Evolutionary conservation across 345 rosid species (phyloP).

Genomic region (Gossypioides kirkii): DNA sequence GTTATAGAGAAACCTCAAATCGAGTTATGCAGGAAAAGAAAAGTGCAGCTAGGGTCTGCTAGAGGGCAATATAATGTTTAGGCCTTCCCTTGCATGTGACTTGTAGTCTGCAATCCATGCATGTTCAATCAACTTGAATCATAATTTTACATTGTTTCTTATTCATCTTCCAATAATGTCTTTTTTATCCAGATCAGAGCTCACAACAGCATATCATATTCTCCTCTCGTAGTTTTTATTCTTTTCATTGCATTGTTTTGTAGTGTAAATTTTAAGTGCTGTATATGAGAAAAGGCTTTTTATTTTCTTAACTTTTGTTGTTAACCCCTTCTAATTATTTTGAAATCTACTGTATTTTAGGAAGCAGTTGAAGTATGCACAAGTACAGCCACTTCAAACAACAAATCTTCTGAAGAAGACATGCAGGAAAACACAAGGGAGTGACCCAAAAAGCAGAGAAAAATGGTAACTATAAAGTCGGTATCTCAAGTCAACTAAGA

Average conservation of each 20-base stretch:
- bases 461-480: not conserved
- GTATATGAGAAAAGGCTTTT: not conserved
- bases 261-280: not conserved
- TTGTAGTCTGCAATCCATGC: too few relatives aligned
- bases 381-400: conserved; percentile 14
- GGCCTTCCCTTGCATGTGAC: too few relatives aligned
- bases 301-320: not conserved
- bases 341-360: conserved; percentile 13
- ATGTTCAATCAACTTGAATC: too few relatives aligned
- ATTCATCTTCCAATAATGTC: not conserved
- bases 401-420: conserved; percentile 19
- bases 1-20: too few relatives aligned
- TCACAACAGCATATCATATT: too few relatives aligned
- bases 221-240: too few relatives aligned
- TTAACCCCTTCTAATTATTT: not conserved
- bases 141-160: not conserved
- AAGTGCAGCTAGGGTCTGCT: too few relatives aligned
- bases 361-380: not conserved
- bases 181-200: too few relatives aligned
- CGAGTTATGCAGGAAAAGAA: too few relatives aligned
- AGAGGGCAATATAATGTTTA: too few relatives aligned
- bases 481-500: not conserved
- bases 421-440: conserved; percentile 15
- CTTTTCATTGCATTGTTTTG: too few relatives aligned
- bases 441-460: conserved; percentile 1